Evolutionary conservation across 805 yeast genomes (phyloP), one percentile per base, ranked within the genome.

Genomic region (Torulaspora indica): DNA sequence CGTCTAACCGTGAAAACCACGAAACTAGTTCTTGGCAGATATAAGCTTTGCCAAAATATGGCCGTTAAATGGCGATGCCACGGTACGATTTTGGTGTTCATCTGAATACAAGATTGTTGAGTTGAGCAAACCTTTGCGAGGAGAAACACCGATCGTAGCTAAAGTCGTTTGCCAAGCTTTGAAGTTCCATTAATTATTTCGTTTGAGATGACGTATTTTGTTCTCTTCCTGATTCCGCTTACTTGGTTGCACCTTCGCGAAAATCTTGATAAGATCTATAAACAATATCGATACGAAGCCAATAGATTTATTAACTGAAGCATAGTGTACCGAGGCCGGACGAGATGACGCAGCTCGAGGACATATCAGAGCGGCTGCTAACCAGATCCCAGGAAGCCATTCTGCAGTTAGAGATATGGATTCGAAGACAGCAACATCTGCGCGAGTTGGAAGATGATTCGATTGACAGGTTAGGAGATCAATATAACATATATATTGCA

Each of bases 331-430:
- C 18, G 13, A 17, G 8, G 14, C 12, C 27, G n/a, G 13, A 5
- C 15, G 23, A 29, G 23, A 51, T 47, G 48, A 45, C 48, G 13
- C 46, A 40, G 25, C 36, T 60, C 35, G 55, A 51, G 15, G 55
- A 56, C n/a, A 48, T 61, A 3, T 53, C 65, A 8, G 57, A 56
- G 45, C 52, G 51, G 12, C 45, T 61, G 31, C 41, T 63, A 28
- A 45, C 41, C 7, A 53, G 61, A 27, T 59, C 66, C 1, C 60
- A 60, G 38, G 65, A 61, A 24, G 63, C 65, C 27, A 51, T 62
- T 4, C 35, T 51, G 32, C 66, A 57, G 36, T 43, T 62, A 28
- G 67, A 61, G 36, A 36, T 51, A 14, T 60, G 65, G 58, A 52
- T 62, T 2, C 51, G 57, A 33, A 48, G 55, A 24, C 58, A 61